Evolutionary conservation across 2,329 filamentous ascomycete genomes (phyloP), one percentile per base, ranked within the genome.

Genomic region (Cytospora mali): DNA sequence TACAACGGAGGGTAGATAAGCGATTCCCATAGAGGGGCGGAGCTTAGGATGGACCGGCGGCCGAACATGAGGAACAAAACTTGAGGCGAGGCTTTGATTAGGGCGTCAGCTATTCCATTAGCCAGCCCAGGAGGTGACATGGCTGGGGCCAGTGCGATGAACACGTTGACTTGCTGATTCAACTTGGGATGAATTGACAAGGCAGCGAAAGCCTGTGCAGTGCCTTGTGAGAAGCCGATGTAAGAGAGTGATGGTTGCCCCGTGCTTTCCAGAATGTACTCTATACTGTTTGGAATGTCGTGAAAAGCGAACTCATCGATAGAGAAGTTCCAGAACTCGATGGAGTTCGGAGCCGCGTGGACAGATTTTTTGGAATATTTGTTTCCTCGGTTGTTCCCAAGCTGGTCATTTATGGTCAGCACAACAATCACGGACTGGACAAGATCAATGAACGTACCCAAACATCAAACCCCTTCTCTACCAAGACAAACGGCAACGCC

Each of bases 271-370:
- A 99, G 84, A 64, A 99, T 91, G 73, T 99, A 98, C 59, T 88
- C 84, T 71, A 99, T 98, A 67, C 89, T 94, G 75, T 99, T 90
- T 1, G 95, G 95, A 64, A 99, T 97, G 74, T 99, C 95, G 74
- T 98, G 88, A 71, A 99, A 96, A 54, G 95, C 95, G 73, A 99
- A 99, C 72, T 99, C 91, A 73, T 99, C 95, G 73, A 99, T 98
- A 57, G 92, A 97, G 74, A 99, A 99, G 75, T 97, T 89, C 95
- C 95, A 99, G 75, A 99, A 99, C 16, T 86, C 82, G 42, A 83
- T 79, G 2, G 90, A 89, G 0, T 86, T 89, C 0, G 95, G 93
- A 0, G 92, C 89, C 66, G 82, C 81, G 64, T 88, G 84, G 57
- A 93, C 86, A 2, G 88, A 93, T 77, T 99, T 99, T 76, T 98